Percentiles rank a stretch among this genome's conserved stretches.
These are phyloP conservation scores for Diaporthe eres DNA, from an alignment of 2,329 filamentous ascomycete genomes.

Conservation along the genomic window DNA sequence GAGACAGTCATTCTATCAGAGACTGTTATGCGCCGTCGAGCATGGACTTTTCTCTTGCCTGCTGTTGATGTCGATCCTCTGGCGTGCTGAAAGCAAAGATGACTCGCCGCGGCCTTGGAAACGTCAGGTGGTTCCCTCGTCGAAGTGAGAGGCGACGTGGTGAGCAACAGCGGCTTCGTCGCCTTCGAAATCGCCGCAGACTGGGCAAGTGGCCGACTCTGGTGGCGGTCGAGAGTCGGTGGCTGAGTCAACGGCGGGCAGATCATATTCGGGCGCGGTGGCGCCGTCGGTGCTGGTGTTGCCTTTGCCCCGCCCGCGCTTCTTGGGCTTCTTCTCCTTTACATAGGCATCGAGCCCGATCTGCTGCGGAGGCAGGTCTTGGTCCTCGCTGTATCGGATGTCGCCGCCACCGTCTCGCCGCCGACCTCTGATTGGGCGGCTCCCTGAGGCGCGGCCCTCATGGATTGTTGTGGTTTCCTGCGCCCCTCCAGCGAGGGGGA, in stretches of 20 bases:
- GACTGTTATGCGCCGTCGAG: not conserved
- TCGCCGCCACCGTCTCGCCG: slow-evolving; percentile 45
- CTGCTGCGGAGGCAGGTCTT: slow-evolving; percentile 56
- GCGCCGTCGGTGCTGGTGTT: slow-evolving; percentile 39
- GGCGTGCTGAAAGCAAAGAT: not conserved
- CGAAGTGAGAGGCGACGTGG: slow-evolving; percentile 75
- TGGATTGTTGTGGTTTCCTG: not conserved
- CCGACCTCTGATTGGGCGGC: not conserved
- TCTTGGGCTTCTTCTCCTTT: slow-evolving; percentile 53
- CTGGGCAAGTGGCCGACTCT: slow-evolving; percentile 66
- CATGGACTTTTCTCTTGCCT: not conserved
- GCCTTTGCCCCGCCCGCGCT: slow-evolving; percentile 46
- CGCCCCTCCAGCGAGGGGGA: slow-evolving; percentile 30
- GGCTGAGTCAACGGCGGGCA: slow-evolving; percentile 36
- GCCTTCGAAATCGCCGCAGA: slow-evolving; percentile 76
- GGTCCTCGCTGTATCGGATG: slow-evolving; percentile 52
- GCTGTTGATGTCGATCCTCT: not conserved
- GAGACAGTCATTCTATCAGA: too few species aligned
- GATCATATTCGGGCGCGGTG: not conserved
- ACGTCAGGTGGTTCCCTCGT: slow-evolving; percentile 42
- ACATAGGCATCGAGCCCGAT: slow-evolving; percentile 67
- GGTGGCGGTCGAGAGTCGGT: slow-evolving; percentile 36
- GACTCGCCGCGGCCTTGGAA: not conserved
- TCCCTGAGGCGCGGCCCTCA: not conserved
- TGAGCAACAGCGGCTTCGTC: slow-evolving; percentile 77